These are phyloP conservation scores for Oemleria cerasiformis DNA, from an alignment of 306 rosid genomes.

Conservation along the genomic window DNA sequence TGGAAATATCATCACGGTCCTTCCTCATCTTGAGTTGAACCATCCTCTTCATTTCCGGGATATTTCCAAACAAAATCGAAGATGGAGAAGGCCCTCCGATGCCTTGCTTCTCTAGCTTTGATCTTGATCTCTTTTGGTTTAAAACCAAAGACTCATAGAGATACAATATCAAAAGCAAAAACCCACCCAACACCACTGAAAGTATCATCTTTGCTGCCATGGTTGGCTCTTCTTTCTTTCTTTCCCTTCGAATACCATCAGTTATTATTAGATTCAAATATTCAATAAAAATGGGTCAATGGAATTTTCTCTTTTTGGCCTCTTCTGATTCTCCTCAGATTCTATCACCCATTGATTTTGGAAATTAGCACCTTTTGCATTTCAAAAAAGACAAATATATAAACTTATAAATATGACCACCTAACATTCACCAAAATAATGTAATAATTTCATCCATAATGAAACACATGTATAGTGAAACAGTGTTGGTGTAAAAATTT, in stretches of 20 bases:
- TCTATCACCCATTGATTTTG: background rate
- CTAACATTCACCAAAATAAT: background rate
- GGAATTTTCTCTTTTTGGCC: background rate
- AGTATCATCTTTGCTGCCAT: background rate
- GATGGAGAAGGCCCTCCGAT: constrained; percentile 61
- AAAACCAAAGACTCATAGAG: constrained; percentile 18
- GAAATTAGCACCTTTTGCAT: background rate
- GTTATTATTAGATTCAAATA: background rate
- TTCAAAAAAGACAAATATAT: background rate
- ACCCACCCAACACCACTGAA: constrained; percentile 26
- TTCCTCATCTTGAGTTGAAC: constrained; percentile 18
- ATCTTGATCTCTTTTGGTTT: constrained; percentile 42
- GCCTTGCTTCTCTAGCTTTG: constrained; percentile 55
- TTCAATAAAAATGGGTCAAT: background rate
- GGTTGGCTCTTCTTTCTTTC: background rate
- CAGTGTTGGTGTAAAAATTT: too few species aligned
- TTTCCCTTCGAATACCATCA: background rate
- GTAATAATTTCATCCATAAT: background rate
- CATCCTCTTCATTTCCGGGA: constrained; percentile 42
- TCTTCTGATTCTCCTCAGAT: background rate
- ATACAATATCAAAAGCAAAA: constrained; percentile 19
- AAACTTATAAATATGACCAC: too few species aligned
- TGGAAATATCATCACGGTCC: too few species aligned
- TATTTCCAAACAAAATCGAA: constrained; percentile 43
- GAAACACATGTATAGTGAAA: background rate